phyloP scores from a whole-genome alignment of 2,329 filamentous ascomycete genomes.

The Dactylellina haptotyla region DNA sequence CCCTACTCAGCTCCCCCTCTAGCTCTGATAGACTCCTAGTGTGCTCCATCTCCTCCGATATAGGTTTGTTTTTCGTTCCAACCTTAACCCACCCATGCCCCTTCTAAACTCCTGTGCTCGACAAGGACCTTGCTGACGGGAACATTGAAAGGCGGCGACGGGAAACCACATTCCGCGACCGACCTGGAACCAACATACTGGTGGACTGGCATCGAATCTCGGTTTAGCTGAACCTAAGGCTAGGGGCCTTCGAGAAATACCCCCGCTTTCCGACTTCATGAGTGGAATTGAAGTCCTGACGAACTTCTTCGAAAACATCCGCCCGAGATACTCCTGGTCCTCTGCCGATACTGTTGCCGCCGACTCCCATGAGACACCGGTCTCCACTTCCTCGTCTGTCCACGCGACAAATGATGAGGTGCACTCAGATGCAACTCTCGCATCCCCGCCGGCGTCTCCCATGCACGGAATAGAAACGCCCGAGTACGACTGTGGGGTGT shows the following conservation, averaged over 20 bases:
- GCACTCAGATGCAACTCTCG: conserved; percentile 34
- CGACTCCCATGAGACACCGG: conserved; percentile 26
- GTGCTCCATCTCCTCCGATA: too few species aligned
- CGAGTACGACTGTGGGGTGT: conserved; percentile 50
- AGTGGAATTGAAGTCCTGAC: conserved; percentile 53
- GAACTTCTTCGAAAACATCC: conserved; percentile 53
- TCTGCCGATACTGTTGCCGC: conserved; percentile 47
- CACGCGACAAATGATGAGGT: conserved; percentile 27
- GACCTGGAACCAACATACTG: conserved; percentile 12
- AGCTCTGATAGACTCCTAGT: too few species aligned
- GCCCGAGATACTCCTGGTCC: conserved; percentile 53
- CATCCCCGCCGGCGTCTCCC: conserved; percentile 38
- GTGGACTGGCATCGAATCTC: too few species aligned
- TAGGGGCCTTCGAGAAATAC: conserved; percentile 21
- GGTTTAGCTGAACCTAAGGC: conserved; percentile 8
- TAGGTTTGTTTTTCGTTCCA: too few species aligned
- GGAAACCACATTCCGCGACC: conserved; percentile 37
- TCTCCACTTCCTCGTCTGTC: conserved; percentile 17
- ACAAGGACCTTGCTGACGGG: neutral
- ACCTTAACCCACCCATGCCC: too few species aligned
- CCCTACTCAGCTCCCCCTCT: too few species aligned
- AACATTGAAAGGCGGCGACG: conserved; percentile 48
- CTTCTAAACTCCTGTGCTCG: too few species aligned
- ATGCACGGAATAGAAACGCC: conserved; percentile 33
- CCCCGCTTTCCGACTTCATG: conserved; percentile 47